Evolutionary conservation across 2,329 filamentous ascomycete genomes (phyloP).

Genomic region (Trichophaea hybrida): DNA sequence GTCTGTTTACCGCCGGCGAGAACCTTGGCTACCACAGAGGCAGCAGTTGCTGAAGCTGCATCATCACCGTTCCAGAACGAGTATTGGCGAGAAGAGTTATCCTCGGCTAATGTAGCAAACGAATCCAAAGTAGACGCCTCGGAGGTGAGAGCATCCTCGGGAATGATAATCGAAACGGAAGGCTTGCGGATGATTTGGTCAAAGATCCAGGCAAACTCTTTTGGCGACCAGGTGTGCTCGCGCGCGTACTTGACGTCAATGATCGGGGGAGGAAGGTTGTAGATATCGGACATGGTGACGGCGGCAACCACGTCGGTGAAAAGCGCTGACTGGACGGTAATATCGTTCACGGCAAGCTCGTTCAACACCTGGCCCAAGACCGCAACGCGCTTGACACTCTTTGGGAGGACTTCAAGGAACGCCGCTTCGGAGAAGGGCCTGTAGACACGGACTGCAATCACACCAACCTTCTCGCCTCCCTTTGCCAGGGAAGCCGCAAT

Average conservation of each 20-base stretch:
- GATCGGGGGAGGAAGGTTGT: conserved; percentile 48
- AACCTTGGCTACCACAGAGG: conserved; percentile 46
- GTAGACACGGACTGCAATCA: conserved; percentile 85
- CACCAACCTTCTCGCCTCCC: conserved; percentile 64
- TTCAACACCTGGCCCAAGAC: conserved; percentile 81
- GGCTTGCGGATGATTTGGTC: conserved; percentile 35
- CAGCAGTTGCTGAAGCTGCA: conserved; percentile 51
- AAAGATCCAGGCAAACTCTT: conserved; percentile 36
- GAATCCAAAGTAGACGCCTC: conserved; percentile 35
- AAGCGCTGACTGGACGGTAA: conserved; percentile 64
- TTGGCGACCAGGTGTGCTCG: conserved; percentile 47
- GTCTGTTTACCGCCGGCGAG: conserved; percentile 48
- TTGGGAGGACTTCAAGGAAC: conserved; percentile 69
- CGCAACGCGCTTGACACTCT: conserved; percentile 58
- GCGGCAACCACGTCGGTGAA: conserved; percentile 85
- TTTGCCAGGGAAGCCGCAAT: conserved; percentile 58
- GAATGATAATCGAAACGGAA: conserved; percentile 28
- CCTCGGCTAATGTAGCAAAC: conserved; percentile 32
- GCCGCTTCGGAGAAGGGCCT: conserved; percentile 89
- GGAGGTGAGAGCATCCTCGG: conserved; percentile 39
- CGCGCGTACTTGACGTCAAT: conserved; percentile 84
- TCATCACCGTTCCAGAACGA: conserved; percentile 85
- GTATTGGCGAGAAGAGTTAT: conserved; percentile 42
- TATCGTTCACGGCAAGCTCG: conserved; percentile 56
- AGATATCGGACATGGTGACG: conserved; percentile 60